phyloP scores from a whole-genome alignment of 164 flowering plant genomes.

The Nymphaea thermarum region DNA sequence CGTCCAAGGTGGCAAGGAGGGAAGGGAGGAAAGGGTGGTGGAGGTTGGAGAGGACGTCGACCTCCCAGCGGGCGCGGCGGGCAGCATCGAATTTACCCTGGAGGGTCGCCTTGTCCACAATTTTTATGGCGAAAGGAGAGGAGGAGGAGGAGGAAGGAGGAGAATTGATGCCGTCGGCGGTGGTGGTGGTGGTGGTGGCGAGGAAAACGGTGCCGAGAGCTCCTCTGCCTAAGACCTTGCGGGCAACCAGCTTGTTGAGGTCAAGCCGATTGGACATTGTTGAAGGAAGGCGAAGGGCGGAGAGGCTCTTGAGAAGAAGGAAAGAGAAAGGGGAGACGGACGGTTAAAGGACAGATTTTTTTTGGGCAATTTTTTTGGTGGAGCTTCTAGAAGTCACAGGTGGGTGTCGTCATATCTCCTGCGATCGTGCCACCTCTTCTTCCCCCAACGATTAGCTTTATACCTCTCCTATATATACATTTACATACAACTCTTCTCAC shows the following conservation, averaged over 20 bases:
- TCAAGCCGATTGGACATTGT: slow-evolving; percentile 22
- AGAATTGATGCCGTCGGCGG: neutral
- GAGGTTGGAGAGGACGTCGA: slow-evolving; percentile 46
- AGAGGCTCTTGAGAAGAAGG: neutral
- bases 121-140: slow-evolving; percentile 67
- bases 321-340: neutral
- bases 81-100: slow-evolving; percentile 41
- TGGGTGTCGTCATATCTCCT: neutral
- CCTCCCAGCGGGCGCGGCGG: slow-evolving; percentile 81
- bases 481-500: too few species aligned
- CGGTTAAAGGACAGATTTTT: neutral
- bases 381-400: neutral
- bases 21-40: slow-evolving; percentile 66
- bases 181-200: slow-evolving; percentile 30
- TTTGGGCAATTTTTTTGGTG: neutral
- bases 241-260: slow-evolving; percentile 35
- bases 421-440: neutral
- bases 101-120: slow-evolving; percentile 50
- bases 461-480: too few species aligned
- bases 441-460: neutral
- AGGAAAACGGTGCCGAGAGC: slow-evolving; percentile 94
- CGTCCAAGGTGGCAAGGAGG: slow-evolving; percentile 44
- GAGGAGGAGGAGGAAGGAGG: slow-evolving; percentile 18
- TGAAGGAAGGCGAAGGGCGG: slow-evolving; percentile 1
- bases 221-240: slow-evolving; percentile 69